Conservation (phyloP, 768 basidiomycete genomes). For the Fistulinella prunicolor region DNA sequence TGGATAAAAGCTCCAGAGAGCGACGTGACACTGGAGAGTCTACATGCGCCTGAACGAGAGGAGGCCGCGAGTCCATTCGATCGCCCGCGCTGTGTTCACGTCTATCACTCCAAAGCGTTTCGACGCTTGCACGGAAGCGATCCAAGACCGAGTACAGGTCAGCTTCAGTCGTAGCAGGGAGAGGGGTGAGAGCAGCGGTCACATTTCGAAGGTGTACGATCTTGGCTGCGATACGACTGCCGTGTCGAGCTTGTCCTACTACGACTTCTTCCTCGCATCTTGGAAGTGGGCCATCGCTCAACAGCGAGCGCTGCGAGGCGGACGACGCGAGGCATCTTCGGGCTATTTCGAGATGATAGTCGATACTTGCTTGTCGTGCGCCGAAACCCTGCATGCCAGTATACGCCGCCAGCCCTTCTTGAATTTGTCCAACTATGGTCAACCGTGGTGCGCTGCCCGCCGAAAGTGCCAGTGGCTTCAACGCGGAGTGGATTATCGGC, state of each 20-base stretch:
- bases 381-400: slow-evolving; percentile 9
- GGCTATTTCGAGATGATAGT: slow-evolving; percentile 18
- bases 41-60: slow-evolving; percentile 1
- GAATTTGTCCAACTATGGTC: background rate
- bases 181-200: slow-evolving; percentile 18
- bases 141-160: slow-evolving; percentile 14
- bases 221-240: slow-evolving; percentile 20
- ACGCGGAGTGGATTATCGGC: background rate
- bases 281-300: background rate
- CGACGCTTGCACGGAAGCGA: slow-evolving; percentile 19
- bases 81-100: slow-evolving; percentile 2
- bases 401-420: background rate
- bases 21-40: slow-evolving; percentile 4
- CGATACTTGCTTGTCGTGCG: slow-evolving; percentile 17
- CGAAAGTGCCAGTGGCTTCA: background rate
- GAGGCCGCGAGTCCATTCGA: slow-evolving; percentile 2
- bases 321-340: slow-evolving; percentile 15
- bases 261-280: background rate
- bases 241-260: slow-evolving; percentile 10
- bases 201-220: slow-evolving; percentile 20
- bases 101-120: slow-evolving; percentile 20
- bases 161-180: slow-evolving; percentile 21
- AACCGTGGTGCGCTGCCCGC: background rate
- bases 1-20: slow-evolving; percentile 8
- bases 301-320: background rate